A percentile compares a stretch with the other conserved stretches of the same genome.
Evolutionary conservation across 352 stramenopile genomes (phyloP).

Genomic region (Globisporangium perplexum): DNA sequence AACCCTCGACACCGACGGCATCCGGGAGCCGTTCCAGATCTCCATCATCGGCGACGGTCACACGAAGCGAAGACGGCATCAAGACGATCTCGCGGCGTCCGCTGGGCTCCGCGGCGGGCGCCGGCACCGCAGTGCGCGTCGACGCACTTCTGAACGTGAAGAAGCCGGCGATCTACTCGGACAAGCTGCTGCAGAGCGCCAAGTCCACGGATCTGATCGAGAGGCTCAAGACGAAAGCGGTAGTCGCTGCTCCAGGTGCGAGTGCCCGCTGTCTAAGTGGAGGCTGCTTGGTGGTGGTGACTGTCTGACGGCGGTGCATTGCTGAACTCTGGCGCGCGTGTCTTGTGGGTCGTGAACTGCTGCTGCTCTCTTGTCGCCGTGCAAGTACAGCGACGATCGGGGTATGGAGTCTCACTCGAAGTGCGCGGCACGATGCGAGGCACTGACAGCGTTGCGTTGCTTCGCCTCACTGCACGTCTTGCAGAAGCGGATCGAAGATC

Average conservation of each 20-base stretch:
- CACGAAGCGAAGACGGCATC: slow-evolving; percentile 40
- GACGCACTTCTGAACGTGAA: slow-evolving; percentile 48
- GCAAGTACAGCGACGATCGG: slow-evolving; percentile 1
- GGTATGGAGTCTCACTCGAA: neutral
- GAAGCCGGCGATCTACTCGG: slow-evolving; percentile 50
- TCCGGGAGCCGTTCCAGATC: slow-evolving; percentile 4
- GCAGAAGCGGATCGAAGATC: slow-evolving; percentile 58
- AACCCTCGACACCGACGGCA: slow-evolving; percentile 4
- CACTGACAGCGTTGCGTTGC: neutral
- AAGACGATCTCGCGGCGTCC: slow-evolving; percentile 43
- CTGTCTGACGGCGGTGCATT: neutral
- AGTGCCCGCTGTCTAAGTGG: neutral
- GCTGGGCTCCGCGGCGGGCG: slow-evolving; percentile 11
- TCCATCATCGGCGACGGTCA: neutral
- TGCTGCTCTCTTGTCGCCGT: neutral
- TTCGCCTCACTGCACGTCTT: neutral
- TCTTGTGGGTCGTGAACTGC: neutral
- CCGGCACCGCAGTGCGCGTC: slow-evolving; percentile 3
- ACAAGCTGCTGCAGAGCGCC: slow-evolving; percentile 42
- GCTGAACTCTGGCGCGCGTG: neutral
- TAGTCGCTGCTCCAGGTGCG: slow-evolving; percentile 37
- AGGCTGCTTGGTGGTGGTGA: neutral
- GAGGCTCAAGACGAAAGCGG: slow-evolving; percentile 42
- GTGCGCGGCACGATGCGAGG: neutral
- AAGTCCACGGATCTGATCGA: slow-evolving; percentile 38